phyloP scores from a whole-genome alignment of 257 asterid species.

The Petrea volubilis region DNA sequence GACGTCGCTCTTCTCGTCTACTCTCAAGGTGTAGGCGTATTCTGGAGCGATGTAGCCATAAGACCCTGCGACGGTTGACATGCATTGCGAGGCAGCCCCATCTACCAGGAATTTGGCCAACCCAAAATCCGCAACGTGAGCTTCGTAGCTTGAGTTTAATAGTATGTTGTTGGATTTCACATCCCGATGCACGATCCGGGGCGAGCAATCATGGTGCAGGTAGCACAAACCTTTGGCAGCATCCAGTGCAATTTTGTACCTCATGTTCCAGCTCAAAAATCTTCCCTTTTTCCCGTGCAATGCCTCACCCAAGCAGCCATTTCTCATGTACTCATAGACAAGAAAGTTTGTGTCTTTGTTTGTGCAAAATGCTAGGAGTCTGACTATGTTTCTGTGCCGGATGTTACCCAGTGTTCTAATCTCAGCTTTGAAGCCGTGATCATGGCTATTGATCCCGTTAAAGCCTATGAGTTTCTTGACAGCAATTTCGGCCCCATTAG shows the following conservation, averaged over 20 bases:
- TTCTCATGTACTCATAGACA: slow-evolving; percentile 93
- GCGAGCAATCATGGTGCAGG: slow-evolving; percentile 90
- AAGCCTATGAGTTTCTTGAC: slow-evolving; percentile 76
- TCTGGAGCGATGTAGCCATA: slow-evolving; percentile 97
- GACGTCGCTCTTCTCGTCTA: slow-evolving; percentile 64
- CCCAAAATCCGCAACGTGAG: slow-evolving; percentile 97
- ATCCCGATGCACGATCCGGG: slow-evolving; percentile 85
- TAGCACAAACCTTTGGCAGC: slow-evolving; percentile 91
- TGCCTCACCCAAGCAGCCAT: slow-evolving; percentile 94
- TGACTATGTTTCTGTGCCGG: slow-evolving; percentile 81
- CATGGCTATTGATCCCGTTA: slow-evolving; percentile 57
- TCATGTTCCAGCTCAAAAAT: slow-evolving; percentile 63
- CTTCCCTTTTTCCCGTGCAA: slow-evolving; percentile 81
- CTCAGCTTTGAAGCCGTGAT: slow-evolving; percentile 88
- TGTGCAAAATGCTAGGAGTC: slow-evolving; percentile 78
- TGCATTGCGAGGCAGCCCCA: slow-evolving; percentile 85
- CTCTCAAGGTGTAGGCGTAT: slow-evolving; percentile 56
- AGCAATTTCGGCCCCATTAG: slow-evolving; percentile 77
- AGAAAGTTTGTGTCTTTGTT: slow-evolving; percentile 83
- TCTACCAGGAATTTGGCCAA: slow-evolving; percentile 84
- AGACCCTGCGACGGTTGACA: slow-evolving; percentile 96
- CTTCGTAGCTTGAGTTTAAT: slow-evolving; percentile 74
- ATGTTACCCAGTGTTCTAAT: slow-evolving; percentile 88
- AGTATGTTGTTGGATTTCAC: slow-evolving; percentile 88
- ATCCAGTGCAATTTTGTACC: slow-evolving; percentile 81